A percentile compares a stretch with the other conserved stretches of the same genome.
phyloP scores from a whole-genome alignment of 1,284 basidiomycete genomes.

The Austroboletus rostrupii region DNA sequence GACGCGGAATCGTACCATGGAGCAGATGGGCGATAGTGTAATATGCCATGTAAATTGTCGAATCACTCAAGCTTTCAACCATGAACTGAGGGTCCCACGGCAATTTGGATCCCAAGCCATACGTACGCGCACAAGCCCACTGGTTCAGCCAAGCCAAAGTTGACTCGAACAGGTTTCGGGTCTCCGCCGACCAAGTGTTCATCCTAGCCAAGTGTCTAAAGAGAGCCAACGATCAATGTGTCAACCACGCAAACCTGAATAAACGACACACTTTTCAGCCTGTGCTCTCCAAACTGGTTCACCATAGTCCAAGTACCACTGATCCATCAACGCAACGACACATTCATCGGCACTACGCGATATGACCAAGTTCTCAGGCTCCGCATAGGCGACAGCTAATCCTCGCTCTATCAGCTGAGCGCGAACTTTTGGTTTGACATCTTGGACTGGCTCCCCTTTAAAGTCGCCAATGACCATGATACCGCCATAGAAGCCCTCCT shows the following conservation, averaged over 20 bases:
- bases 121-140: conserved; percentile 98
- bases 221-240: neutral
- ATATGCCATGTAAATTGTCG: conserved; percentile 98
- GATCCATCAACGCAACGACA: conserved; percentile 96
- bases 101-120: conserved; percentile 92
- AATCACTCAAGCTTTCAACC: conserved; percentile 96
- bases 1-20: conserved; percentile 55
- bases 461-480: conserved; percentile 88
- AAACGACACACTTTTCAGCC: conserved; percentile 75
- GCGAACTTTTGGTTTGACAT: conserved; percentile 88
- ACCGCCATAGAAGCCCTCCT: conserved; percentile 96
- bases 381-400: conserved; percentile 88
- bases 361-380: conserved; percentile 91
- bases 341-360: conserved; percentile 93
- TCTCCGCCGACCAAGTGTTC: conserved; percentile 89
- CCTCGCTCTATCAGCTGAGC: conserved; percentile 78
- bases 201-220: conserved; percentile 75
- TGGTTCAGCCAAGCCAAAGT: conserved; percentile 95
- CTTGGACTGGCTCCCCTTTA: conserved; percentile 84
- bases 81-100: conserved; percentile 98
- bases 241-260: neutral
- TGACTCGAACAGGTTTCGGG: conserved; percentile 87
- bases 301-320: conserved; percentile 99
- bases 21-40: conserved; percentile 92
- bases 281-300: conserved; percentile 85